Evolutionary conservation across 148 eudicot genomes (phyloP), one percentile per base, ranked within the genome.

Genomic region (Camellia granthamiana): DNA sequence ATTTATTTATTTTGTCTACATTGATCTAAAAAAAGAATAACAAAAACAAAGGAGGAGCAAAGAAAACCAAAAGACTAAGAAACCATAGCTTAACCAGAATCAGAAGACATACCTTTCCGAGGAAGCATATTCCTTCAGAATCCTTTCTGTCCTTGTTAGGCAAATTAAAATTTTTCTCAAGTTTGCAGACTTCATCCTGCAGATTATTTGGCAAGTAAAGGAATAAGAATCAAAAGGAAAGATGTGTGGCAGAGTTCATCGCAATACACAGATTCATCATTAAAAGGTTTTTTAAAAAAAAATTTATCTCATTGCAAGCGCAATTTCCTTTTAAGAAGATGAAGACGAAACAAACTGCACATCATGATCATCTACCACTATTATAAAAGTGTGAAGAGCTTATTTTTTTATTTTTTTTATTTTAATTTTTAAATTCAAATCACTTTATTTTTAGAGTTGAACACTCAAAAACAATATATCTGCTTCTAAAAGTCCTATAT

Each of bases 101-200:
- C 18, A 49, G 65, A 56, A 70, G 67, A 65, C 79, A 77, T 87
- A 96, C 99, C 94, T 96, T 96, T 72, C 99, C 99, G 68, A 96
- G 99, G 86, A 96, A 96, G 87, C 99, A 93, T 78, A 96, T 96
- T 72, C 99, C 99, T 84, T 93, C 98, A 59, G 99, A 96, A 90
- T 96, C 99, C 84, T 92, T 96, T 79, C 97, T 93, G 74, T 88
- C 95, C 82, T 96, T 92, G 85, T 96, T 96, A 30, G 99, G 98
- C 74, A 96, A 83, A 84, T 84, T 83, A 80, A 93, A 91, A 43
- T 75, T 79, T 69, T 83, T 81, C 38, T 98, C 99, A 69, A 96
- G 90, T 67, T 77, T 75, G 66, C 98, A 93, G 54, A 92, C 99
- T 85, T 92, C 98, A 83, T 93, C 92, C 99, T 92, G 88, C 66